Percentiles rank a stretch among this genome's conserved stretches.
Conservation (phyloP, 805 yeast species). For the Teunomyces funiuensis region DNA sequence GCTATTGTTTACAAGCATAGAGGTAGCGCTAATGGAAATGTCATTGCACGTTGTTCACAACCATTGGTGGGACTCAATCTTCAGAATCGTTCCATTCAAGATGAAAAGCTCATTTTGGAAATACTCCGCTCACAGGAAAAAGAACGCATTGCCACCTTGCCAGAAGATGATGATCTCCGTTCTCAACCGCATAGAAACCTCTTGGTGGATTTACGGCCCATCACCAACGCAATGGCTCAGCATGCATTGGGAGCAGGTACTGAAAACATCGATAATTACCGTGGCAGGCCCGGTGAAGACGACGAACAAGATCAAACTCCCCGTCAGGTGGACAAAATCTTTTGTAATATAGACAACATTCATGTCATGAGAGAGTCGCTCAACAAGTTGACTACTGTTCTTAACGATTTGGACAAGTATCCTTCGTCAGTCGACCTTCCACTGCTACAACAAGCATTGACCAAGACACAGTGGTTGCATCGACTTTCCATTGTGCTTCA, state of each 20-base stretch:
- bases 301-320: constrained; percentile 8
- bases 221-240: constrained; percentile 94
- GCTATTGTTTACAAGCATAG: constrained; percentile 73
- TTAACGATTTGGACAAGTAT: constrained; percentile 67
- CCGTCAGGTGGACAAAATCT: constrained; percentile 61
- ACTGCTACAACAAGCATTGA: constrained; percentile 48
- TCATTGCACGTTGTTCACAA: constrained; percentile 88
- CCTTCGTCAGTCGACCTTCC: constrained; percentile 29
- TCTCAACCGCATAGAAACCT: constrained; percentile 50
- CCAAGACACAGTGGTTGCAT: constrained; percentile 77
- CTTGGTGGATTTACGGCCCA: constrained; percentile 88
- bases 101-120: constrained; percentile 77
- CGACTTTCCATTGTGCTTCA: constrained; percentile 66
- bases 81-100: constrained; percentile 85
- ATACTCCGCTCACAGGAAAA: constrained; percentile 61
- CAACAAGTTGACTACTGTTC: constrained; percentile 56
- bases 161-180: constrained; percentile 21
- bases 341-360: constrained; percentile 89
- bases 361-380: constrained; percentile 92
- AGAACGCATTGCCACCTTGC: constrained; percentile 21
- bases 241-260: constrained; percentile 98
- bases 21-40: constrained; percentile 55
- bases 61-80: constrained; percentile 84
- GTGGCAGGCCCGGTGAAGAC: constrained; percentile 27
- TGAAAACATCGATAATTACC: constrained; percentile 86